phyloP scores from a whole-genome alignment of 176 grass and related monocot genomes.

The Bromus sterilis region DNA sequence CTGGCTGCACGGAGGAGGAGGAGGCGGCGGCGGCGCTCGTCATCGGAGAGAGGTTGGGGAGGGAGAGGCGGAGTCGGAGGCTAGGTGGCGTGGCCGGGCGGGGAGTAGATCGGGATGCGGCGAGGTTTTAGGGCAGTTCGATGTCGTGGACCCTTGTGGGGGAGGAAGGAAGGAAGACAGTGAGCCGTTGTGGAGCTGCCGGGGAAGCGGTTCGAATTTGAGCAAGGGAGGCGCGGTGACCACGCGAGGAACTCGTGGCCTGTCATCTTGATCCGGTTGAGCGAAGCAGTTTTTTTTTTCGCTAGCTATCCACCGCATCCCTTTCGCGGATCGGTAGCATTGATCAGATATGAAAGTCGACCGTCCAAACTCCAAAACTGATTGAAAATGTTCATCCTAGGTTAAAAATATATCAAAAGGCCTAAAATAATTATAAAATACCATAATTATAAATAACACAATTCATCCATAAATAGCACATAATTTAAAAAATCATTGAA shows the following conservation, averaged over 20 bases:
- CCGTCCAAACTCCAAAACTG: no score
- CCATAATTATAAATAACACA: no score
- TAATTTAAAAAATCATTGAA: no score
- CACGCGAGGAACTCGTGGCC: not conserved
- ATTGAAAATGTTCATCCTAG: no score
- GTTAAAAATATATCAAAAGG: no score
- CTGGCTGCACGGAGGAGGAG: constrained; percentile 25
- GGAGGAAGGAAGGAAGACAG: not conserved
- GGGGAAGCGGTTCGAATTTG: constrained; percentile 50
- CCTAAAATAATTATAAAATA: no score
- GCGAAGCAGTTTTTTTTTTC: no score
- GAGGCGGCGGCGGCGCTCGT: not conserved
- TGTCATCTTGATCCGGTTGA: no score
- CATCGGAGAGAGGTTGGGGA: constrained; percentile 18
- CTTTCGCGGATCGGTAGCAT: no score
- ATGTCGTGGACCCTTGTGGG: not conserved
- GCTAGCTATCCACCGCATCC: no score
- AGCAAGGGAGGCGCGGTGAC: constrained; percentile 15
- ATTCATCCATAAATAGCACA: no score
- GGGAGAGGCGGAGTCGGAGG: not conserved
- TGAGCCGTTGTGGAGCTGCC: constrained; percentile 10
- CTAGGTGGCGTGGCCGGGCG: not conserved
- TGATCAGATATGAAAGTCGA: no score
- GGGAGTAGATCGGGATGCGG: not conserved
- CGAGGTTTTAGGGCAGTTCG: not conserved